A percentile compares a stretch with the other conserved stretches of the same genome.
Evolutionary conservation across 441 rosid species (phyloP).

Genomic region (Euphorbia celastroides): DNA sequence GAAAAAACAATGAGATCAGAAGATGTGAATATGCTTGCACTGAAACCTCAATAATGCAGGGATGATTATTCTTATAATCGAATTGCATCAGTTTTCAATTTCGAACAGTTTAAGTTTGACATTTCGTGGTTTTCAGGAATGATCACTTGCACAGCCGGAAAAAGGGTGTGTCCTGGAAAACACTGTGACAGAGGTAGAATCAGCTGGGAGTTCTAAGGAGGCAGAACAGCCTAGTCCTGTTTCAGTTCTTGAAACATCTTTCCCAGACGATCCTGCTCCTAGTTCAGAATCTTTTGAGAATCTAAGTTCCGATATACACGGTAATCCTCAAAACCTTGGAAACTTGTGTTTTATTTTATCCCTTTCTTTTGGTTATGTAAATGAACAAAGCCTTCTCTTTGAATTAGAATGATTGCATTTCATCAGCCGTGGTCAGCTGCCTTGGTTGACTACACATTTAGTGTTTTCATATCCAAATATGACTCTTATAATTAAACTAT

Average conservation of each 20-base stretch:
- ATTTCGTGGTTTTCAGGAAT: conserved; percentile 42
- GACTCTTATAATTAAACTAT: not conserved
- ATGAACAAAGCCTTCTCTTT: not conserved
- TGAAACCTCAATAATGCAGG: not conserved
- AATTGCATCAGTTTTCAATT: not conserved
- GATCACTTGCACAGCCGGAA: conserved; percentile 30
- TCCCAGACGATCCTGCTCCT: conserved; percentile 56
- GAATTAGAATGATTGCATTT: conserved; percentile 5
- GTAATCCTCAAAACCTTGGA: conserved; percentile 31
- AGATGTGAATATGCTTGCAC: not conserved
- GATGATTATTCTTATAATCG: not conserved
- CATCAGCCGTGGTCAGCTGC: not conserved
- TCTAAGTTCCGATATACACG: conserved; percentile 84
- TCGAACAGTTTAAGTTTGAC: not conserved
- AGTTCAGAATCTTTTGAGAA: conserved; percentile 92
- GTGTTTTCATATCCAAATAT: not conserved
- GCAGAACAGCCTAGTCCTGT: conserved; percentile 93
- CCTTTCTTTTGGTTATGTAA: not conserved
- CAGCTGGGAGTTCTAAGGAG: conserved; percentile 64
- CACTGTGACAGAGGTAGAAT: conserved; percentile 40
- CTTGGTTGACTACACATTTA: not conserved
- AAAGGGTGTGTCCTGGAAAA: conserved; percentile 28
- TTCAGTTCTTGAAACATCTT: conserved; percentile 88
- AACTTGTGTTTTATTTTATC: not conserved
- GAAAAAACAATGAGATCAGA: not conserved